Evolutionary conservation across 805 yeast species (phyloP).

Genomic region (Yarrowia phangngaensis): DNA sequence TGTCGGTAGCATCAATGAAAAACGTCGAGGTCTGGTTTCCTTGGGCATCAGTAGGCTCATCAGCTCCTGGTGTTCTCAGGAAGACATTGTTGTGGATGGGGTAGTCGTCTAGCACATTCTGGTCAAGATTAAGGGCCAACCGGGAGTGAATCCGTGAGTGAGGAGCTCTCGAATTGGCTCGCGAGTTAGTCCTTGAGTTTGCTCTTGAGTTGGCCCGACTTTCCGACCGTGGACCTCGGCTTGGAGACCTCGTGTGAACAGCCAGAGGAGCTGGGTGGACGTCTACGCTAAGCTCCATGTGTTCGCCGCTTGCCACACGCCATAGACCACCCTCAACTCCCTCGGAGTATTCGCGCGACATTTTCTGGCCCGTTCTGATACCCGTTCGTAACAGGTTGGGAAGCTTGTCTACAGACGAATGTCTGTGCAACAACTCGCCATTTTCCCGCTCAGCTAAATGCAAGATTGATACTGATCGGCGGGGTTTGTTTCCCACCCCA

Average conservation of each 20-base stretch:
- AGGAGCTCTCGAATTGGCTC: slow-evolving; percentile 1
- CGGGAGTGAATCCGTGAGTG: slow-evolving; percentile 15
- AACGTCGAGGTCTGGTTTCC: slow-evolving; percentile 23
- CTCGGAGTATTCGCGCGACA: slow-evolving; percentile 28
- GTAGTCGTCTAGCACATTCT: slow-evolving; percentile 3
- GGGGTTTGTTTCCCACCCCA: slow-evolving; percentile 14
- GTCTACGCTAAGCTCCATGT: slow-evolving; percentile 8
- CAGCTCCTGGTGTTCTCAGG: slow-evolving; percentile 14
- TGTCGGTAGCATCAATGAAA: slow-evolving; percentile 21
- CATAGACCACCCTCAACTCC: slow-evolving; percentile 24
- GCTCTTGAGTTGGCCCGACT: slow-evolving; percentile 11
- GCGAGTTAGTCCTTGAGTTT: slow-evolving; percentile 1
- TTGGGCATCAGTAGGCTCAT: slow-evolving; percentile 8
- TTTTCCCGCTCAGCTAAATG: slow-evolving; percentile 16
- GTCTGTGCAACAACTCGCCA: not conserved
- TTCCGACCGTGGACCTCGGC: slow-evolving; percentile 15
- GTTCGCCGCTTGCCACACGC: slow-evolving; percentile 18
- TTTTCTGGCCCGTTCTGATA: slow-evolving; percentile 17
- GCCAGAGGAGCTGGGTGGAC: not conserved
- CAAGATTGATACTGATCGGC: slow-evolving; percentile 12
- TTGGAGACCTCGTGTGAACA: not conserved
- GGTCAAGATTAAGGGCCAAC: slow-evolving; percentile 13
- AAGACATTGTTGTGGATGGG: slow-evolving; percentile 13
- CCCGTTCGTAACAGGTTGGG: slow-evolving; percentile 22
- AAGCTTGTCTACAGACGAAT: slow-evolving; percentile 12